Evolutionary conservation across 441 rosid genomes (phyloP).

Genomic region (Euphorbia schlechtendalii): DNA sequence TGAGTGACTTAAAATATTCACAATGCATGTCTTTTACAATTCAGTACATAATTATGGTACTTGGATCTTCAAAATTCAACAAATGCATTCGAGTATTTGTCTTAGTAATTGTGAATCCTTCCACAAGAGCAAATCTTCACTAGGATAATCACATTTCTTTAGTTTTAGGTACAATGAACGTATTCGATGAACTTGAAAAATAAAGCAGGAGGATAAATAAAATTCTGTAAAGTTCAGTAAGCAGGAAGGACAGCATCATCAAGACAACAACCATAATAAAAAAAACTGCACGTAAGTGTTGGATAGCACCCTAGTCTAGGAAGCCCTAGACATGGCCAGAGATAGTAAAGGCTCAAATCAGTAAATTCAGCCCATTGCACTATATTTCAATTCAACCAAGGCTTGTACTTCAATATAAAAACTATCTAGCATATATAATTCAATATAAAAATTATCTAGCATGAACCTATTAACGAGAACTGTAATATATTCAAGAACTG

Average conservation of each 20-base stretch:
- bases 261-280: slow-evolving; percentile 1
- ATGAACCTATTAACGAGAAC: background rate
- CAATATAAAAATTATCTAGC: no score
- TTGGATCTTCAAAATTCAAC: background rate
- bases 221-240: background rate
- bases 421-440: no score
- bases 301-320: background rate
- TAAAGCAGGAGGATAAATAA: background rate
- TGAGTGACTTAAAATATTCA: no score
- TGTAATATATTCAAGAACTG: background rate
- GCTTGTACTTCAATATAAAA: background rate
- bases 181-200: no score
- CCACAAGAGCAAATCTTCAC: background rate
- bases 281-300: background rate
- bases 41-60: background rate
- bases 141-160: no score
- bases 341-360: background rate
- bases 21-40: background rate
- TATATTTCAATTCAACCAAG: background rate
- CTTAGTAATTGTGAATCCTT: background rate
- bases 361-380: background rate
- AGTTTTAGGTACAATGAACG: no score
- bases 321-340: background rate
- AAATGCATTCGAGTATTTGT: background rate
- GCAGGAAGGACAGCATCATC: background rate